Conservation (phyloP, 2,329 filamentous ascomycete species). For the Hymenoscyphus albidus region DNA sequence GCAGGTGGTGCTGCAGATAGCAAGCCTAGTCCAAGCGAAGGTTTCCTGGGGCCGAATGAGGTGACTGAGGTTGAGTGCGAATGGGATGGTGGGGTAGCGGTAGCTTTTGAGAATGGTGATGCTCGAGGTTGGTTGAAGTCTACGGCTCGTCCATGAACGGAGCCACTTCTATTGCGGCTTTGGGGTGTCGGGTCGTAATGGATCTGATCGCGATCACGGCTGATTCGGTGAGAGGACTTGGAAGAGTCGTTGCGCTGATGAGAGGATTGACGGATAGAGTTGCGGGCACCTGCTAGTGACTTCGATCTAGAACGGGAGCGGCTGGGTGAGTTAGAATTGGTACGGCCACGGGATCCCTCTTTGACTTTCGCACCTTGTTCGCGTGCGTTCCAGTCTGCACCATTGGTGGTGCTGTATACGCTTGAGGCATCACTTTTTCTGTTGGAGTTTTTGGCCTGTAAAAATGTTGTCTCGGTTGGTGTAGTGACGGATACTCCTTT, state of each 20-base stretch:
- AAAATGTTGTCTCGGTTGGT: conserved; percentile 5
- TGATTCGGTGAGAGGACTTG: not conserved
- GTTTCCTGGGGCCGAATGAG: conserved; percentile 5
- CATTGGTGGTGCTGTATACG: conserved; percentile 16
- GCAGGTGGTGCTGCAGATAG: not conserved
- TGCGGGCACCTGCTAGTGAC: conserved; percentile 11
- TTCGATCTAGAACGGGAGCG: conserved; percentile 4
- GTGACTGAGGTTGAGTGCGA: conserved; percentile 15
- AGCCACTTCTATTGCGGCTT: conserved; percentile 19
- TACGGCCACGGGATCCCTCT: conserved; percentile 10
- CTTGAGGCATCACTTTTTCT: conserved; percentile 18
- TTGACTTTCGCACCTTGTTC: conserved; percentile 6
- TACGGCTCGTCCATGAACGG: conserved; percentile 21
- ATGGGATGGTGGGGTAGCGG: conserved; percentile 6
- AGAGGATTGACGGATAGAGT: conserved; percentile 9
- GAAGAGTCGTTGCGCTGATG: conserved; percentile 11
- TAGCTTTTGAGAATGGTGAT: conserved; percentile 32
- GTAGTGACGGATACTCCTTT: conserved; percentile 14
- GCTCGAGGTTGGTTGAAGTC: conserved; percentile 22
- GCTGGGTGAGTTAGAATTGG: conserved; percentile 14
- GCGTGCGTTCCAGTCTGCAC: conserved; percentile 4
- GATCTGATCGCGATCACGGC: conserved; percentile 21
- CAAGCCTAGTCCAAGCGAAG: not conserved
- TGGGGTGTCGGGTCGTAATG: conserved; percentile 21
- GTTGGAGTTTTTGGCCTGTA: not conserved